Conservation (phyloP, 2,329 filamentous ascomycete species). For the Colletotrichum tanaceti region DNA sequence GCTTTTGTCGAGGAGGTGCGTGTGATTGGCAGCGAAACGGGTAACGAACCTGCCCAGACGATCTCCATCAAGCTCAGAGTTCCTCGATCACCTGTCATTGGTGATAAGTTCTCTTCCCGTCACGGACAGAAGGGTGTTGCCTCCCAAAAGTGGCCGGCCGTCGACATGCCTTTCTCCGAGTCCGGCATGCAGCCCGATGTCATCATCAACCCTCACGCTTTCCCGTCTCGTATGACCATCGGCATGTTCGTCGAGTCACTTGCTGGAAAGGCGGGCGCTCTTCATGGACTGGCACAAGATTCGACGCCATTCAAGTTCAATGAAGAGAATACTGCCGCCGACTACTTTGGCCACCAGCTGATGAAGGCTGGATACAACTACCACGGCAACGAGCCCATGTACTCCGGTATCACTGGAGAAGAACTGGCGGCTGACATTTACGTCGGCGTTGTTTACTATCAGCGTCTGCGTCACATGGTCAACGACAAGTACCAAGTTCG, state of each 20-base stretch:
- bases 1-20: slow-evolving; percentile 94
- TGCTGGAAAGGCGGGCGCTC: slow-evolving; percentile 91
- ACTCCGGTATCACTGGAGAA: slow-evolving; percentile 94
- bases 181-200: slow-evolving; percentile 96
- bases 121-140: slow-evolving; percentile 98
- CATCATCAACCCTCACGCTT: slow-evolving; percentile 99
- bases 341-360: slow-evolving; percentile 96
- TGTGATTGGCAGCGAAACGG: slow-evolving; percentile 85
- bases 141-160: slow-evolving; percentile 93
- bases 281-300: slow-evolving; percentile 96
- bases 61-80: slow-evolving; percentile 94
- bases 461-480: slow-evolving; percentile 98
- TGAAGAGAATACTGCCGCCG: slow-evolving; percentile 89
- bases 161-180: slow-evolving; percentile 97
- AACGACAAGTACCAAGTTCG: slow-evolving; percentile 99
- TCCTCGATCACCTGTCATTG: slow-evolving; percentile 90
- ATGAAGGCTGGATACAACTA: slow-evolving; percentile 97
- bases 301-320: slow-evolving; percentile 95
- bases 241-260: slow-evolving; percentile 99
- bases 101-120: slow-evolving; percentile 98
- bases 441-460: slow-evolving; percentile 97
- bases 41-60: slow-evolving; percentile 84
- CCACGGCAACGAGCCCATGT: slow-evolving; percentile 98
- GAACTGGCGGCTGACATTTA: slow-evolving; percentile 97
- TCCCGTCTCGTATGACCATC: slow-evolving; percentile 99